These are phyloP conservation scores for bread wheat (Triticum aestivum) DNA, from an alignment of 176 grass and related monocot genomes.

Conservation along the genomic window DNA sequence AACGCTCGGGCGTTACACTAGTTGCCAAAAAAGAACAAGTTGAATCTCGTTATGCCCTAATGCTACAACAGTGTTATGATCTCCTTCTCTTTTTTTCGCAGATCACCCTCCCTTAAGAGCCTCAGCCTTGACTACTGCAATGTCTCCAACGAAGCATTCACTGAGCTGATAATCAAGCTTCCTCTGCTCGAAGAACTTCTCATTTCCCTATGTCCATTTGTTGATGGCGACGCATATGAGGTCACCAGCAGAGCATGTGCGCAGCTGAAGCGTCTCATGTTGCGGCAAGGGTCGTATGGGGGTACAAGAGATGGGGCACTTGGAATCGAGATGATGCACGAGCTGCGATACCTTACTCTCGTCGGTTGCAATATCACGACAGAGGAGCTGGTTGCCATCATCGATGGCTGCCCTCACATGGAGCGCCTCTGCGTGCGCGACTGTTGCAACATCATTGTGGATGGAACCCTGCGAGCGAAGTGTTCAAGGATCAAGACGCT, in stretches of 20 bases:
- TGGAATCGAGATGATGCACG: neutral
- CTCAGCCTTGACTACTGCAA: conserved; percentile 13
- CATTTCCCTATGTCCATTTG: conserved; percentile 21
- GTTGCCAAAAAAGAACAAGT: neutral
- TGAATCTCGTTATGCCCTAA: neutral
- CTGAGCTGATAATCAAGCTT: conserved; percentile 11
- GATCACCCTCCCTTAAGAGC: conserved; percentile 5
- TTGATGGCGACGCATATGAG: conserved; percentile 9
- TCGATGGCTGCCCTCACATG: conserved; percentile 15
- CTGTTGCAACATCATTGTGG: neutral
- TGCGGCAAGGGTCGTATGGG: conserved; percentile 9
- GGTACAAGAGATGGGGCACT: neutral
- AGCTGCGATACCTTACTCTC: conserved; percentile 11
- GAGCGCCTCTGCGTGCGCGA: neutral
- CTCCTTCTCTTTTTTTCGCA: neutral
- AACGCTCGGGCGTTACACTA: too few species aligned
- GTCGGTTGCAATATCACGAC: neutral
- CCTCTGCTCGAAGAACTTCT: conserved; percentile 22
- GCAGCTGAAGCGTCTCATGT: conserved; percentile 22
- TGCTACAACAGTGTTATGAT: neutral
- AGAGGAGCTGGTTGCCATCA: neutral
- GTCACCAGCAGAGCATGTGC: conserved; percentile 14
- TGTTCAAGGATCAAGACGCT: conserved; percentile 26
- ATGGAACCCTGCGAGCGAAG: conserved; percentile 14
- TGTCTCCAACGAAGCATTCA: conserved; percentile 11